Conservation (phyloP, 495 filamentous ascomycete species). For the Podospora comata region DNA sequence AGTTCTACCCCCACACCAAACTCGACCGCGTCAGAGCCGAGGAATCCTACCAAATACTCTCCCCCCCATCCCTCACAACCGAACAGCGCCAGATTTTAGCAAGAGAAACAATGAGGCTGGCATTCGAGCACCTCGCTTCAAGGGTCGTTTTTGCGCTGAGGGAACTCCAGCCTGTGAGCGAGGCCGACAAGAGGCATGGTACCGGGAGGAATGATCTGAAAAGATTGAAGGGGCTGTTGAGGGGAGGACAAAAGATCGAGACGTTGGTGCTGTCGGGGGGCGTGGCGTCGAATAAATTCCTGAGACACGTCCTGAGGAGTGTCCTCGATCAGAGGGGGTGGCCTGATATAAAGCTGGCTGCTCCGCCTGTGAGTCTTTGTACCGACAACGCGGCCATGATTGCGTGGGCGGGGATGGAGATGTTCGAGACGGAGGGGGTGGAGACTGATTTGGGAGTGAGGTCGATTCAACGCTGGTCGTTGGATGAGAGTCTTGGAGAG, state of each 20-base stretch:
- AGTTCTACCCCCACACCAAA: slow-evolving; percentile 16
- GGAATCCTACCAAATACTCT: not conserved
- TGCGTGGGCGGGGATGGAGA: slow-evolving; percentile 89
- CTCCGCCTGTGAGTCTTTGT: slow-evolving; percentile 72
- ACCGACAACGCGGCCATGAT: slow-evolving; percentile 99
- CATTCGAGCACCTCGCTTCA: slow-evolving; percentile 84
- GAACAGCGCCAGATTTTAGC: slow-evolving; percentile 62
- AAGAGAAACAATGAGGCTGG: slow-evolving; percentile 65
- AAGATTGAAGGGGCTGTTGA: not conserved
- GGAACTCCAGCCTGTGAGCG: slow-evolving; percentile 7
- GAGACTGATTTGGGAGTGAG: slow-evolving; percentile 55
- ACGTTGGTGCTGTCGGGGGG: slow-evolving; percentile 84
- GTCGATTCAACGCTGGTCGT: slow-evolving; percentile 70
- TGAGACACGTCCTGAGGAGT: slow-evolving; percentile 62
- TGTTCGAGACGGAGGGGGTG: slow-evolving; percentile 75
- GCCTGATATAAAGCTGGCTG: slow-evolving; percentile 57
- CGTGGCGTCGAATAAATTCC: slow-evolving; percentile 77
- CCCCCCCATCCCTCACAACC: slow-evolving; percentile 18
- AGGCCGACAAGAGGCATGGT: not conserved
- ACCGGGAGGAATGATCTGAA: not conserved
- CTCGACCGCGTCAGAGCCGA: not conserved
- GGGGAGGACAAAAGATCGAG: slow-evolving; percentile 31
- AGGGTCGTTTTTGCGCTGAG: slow-evolving; percentile 65
- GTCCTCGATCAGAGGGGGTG: slow-evolving; percentile 64
- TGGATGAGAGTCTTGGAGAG: slow-evolving; percentile 56